Evolutionary conservation across 2,329 filamentous ascomycete genomes (phyloP), one percentile per base, ranked within the genome.

Genomic region (Podosphaera aphanis): DNA sequence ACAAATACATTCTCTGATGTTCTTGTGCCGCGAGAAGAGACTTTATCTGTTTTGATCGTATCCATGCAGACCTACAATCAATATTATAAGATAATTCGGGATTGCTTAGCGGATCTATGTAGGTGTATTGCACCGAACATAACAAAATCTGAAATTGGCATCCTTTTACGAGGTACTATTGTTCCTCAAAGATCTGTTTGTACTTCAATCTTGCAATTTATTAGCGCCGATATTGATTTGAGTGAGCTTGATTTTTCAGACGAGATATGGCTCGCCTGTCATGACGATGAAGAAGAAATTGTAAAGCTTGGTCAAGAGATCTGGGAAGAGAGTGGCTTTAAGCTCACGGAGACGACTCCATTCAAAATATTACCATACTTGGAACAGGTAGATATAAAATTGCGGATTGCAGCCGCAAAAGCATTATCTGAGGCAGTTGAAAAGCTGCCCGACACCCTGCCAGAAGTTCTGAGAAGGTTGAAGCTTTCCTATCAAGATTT

Each of bases 41-140:
- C 93, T 33, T 62, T 95, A 3, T 66, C 72, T 2, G 68, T 72
- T 2, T 66, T 98, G 33, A 77, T 93, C 47, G 68, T 67, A 39
- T 79, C 85, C 1, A 92, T 98, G 82, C 83, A 92, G 59, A 72
- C 65, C 49, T 93, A 93, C 60, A 79, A 77, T 39, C 85, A 93
- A 57, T 90, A 98, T 62, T 94, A 94, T 66, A 93, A 93, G 62
- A 67, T 86, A 48, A 76, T 94, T 63, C 93, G 88, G 60, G 90
- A 98, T 61, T 93, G 84, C 56, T 73, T 98, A 51, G 71, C 80
- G 46, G 84, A 95, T 59, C 71, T 92, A 52, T 83, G 83, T 56
- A 77, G 85, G 49, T 86, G 79, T 51, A 71, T 95, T 44, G 80
- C 88, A 2, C 76, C 81, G 2, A 93, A 84, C 55, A 85, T 94